Base-by-base conservation (phyloP, 129 eudicot genomes). In the Pulicaria dysenterica region DNA sequence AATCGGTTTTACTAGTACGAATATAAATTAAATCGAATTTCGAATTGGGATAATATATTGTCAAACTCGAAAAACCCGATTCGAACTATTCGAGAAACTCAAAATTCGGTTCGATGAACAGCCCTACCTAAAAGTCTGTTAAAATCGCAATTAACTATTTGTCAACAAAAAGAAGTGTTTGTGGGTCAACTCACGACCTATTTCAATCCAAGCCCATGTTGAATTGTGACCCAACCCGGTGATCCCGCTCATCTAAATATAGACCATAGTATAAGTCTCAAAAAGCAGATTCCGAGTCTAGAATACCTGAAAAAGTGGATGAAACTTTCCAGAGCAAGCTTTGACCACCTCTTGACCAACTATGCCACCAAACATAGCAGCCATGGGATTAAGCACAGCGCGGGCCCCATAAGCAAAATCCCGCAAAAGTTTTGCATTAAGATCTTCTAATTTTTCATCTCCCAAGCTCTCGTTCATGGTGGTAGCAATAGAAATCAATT, bases 291-390 rank as follows among this genome's bases (percentile, higher is more conserved):
- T 24, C 31, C 1, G 31, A 24, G n/a, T 24, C 31, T 24, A 24
- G 31, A 24, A 24, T 24, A 24, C 97, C 97, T 92, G 97, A 62
- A 79, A 77, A 77, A 92, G 92, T 31, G 98, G 98, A 82, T 92
- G 96, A 44, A 92, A 89, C 88, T 92, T 92, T 58, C 98, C 96
- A 50, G 98, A 89, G 80, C 98, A 92, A 16, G 98, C 98, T 83
- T 92, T 92, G 70, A 92, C 79, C 65, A 92, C 92, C 75, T 92
- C 98, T 80, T 92, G 98, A 7, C 96, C 98, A 59, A 92, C 96
- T 65, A 92, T 82, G 54, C 98, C 98, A 78, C 98, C 96, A 82
- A 92, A 92, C 95, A 92, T 92, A 11, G 95, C 98, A 64, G 98
- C 98, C 95, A 92, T 89, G 58, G 98, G 98, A 84, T 84, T 92